Base-by-base conservation (phyloP, 208 protist genomes). In the Zelonia costaricensis region DNA sequence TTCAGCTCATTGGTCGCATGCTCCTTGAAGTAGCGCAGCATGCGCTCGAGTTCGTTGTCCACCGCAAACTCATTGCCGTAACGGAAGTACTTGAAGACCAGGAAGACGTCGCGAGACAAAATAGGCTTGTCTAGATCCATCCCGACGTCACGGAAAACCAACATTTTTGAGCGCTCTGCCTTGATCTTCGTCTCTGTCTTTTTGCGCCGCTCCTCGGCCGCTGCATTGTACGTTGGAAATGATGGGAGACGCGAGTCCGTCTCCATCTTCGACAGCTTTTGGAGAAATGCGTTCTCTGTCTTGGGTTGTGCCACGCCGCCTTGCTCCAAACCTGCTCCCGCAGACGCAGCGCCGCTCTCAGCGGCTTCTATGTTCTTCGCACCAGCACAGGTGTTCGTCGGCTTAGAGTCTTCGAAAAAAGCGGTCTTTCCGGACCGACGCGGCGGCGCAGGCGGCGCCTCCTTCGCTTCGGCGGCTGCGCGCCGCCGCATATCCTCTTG, bases 121-220 rank as follows among this genome's bases (percentile, higher is more conserved):
- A 95, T 92, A 2, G 89, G 86, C 51, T 92, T 92, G 46, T 95
- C 89, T 4, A 95, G 64, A 46, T 95, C 85, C 89, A 95, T 95
- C 15, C 89, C 86, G 22, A 95, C 89, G 63, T 95, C 84, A 23
- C 89, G 74, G 44, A 95, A 95, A 4, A 95, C 71, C 33, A 95
- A 69, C 76, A 95, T 80, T 31, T 86, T 75, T 18, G 72, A 64
- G 35, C 89, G 74, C 44, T 95, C 89, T 36, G 72, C 68, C 30
- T 88, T 74, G 49, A 95, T 84, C 51, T 82, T 83, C 9, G 79
- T 54, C 43, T 91, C 77, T 27, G 81, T 78, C 10, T 64, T 74
- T 40, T 69, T 57, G 18, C 69, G 61, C 0, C 82, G 68, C 20
- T 53, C 39, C 38, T 89, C 78, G 0, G 69, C 62, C 3, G 76